These are phyloP conservation scores for Pleurotus salmoneostramineus DNA, from an alignment of 768 basidiomycete species.

Conservation along the genomic window DNA sequence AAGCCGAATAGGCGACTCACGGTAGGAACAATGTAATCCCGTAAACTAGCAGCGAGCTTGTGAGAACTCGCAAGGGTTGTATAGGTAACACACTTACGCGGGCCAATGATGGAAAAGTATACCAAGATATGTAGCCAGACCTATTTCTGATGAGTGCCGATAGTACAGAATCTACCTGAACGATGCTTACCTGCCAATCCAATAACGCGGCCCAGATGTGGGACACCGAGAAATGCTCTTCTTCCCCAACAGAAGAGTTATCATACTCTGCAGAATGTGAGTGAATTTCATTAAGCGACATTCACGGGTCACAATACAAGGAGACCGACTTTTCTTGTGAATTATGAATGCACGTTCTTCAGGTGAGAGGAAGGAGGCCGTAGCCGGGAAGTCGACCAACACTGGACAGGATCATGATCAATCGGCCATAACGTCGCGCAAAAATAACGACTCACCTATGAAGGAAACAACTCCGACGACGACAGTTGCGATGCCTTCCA, in stretches of 20 bases:
- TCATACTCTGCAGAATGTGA: constrained; percentile 43
- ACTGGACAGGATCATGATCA: constrained; percentile 30
- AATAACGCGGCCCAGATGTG: constrained; percentile 49
- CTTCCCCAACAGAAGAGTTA: constrained; percentile 55
- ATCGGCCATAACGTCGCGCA: neutral
- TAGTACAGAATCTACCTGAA: no score
- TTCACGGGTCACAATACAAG: neutral
- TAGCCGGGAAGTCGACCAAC: constrained; percentile 57
- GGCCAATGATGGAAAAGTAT: constrained; percentile 54
- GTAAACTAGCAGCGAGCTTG: neutral
- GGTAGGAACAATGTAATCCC: constrained; percentile 3
- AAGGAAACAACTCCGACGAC: constrained; percentile 49
- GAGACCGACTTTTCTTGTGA: constrained; percentile 46
- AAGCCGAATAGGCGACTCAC: neutral
- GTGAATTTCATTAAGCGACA: neutral
- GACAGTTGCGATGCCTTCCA: constrained; percentile 64
- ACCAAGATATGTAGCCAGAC: constrained; percentile 54
- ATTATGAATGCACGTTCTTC: constrained; percentile 55
- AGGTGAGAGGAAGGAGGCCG: constrained; percentile 56
- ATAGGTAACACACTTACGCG: constrained; percentile 38
- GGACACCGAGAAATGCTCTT: constrained; percentile 52
- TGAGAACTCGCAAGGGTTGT: neutral
- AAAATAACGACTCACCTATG: constrained; percentile 30
- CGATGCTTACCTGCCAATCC: constrained; percentile 57
- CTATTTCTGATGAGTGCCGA: no score